Evolutionary conservation across 2,329 filamentous ascomycete genomes (phyloP), one percentile per base, ranked within the genome.

Genomic region (Aspergillus texensis): DNA sequence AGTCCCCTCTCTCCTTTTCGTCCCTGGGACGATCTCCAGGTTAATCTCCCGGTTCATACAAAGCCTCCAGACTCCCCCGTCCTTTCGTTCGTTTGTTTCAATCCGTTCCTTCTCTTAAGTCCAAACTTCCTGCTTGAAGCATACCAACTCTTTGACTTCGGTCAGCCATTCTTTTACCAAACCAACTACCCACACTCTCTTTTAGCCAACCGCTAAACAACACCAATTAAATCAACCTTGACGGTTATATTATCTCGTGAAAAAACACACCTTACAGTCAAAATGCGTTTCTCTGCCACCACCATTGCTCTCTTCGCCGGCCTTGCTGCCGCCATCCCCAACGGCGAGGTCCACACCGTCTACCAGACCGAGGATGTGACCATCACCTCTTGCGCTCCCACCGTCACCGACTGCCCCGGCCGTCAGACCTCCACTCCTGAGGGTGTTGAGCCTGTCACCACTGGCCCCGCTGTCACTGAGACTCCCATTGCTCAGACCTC

Each of bases 351-450:
- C 64, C 61, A 74, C 69, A 83, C 85, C 73, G 79, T 88, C 79
- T 87, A 85, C 83, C 78, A 80, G 74, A 87, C 85, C 68, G 82
- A 87, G 74, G 81, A 84, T 74, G 80, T 86, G 70, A 89, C 87
- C 79, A 80, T 89, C 83, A 89, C 85, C 77, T 86, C 84, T 59
- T 89, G 86, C 83, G 83, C 78, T 63, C 80, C 86, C 57, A 82
- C 82, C 65, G 86, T 89, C 73, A 84, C 85, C 77, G 74, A 90
- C 86, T 91, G 89, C 78, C 77, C 78, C 53, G 77, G 71, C 43
- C 57, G 61, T 65, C 61, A 61, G 58, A 70, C 67, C 63, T 68
- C 72, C 65, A 68, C 68, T 62, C 66, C 73, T 64, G 62, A 66
- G 62, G 69, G 64, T 65, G 66, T 65, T 57, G 70, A 62, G 54